Percentiles rank a stretch among this genome's conserved stretches.
phyloP scores from a whole-genome alignment of 116 monocot species.

The Papilionanthe hybrid region DNA sequence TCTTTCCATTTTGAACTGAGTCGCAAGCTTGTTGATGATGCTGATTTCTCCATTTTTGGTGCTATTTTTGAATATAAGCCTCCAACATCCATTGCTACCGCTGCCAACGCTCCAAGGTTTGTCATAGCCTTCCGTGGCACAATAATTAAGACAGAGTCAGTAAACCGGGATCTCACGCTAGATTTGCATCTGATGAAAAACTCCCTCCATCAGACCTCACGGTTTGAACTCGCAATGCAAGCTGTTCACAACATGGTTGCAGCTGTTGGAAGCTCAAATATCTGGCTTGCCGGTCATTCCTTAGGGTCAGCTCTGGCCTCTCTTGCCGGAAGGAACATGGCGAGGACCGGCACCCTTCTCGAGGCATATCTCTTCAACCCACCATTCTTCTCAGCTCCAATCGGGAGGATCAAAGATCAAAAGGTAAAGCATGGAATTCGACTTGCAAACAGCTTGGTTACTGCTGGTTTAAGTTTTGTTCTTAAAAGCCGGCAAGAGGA shows the following conservation, averaged over 20 bases:
- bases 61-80: constrained; percentile 64
- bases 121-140: constrained; percentile 86
- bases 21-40: constrained; percentile 65
- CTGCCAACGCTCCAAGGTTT: constrained; percentile 47
- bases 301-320: constrained; percentile 68
- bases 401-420: constrained; percentile 71
- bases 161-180: constrained; percentile 50
- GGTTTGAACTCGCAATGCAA: constrained; percentile 66
- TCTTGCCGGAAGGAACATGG: constrained; percentile 74
- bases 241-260: constrained; percentile 53
- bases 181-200: constrained; percentile 60
- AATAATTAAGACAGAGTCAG: constrained; percentile 43
- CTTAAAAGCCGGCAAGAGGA: constrained; percentile 22
- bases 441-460: constrained; percentile 71
- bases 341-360: constrained; percentile 39
- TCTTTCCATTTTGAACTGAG: constrained; percentile 72
- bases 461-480: constrained; percentile 67
- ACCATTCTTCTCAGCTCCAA: constrained; percentile 70
- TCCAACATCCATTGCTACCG: constrained; percentile 6
- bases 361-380: constrained; percentile 84
- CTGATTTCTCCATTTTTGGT: constrained; percentile 81
- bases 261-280: constrained; percentile 25
- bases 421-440: constrained; percentile 65
- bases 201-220: constrained; percentile 59
- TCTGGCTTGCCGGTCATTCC: constrained; percentile 96